A percentile compares a stretch with the other conserved stretches of the same genome.
These are phyloP conservation scores for Leucogyrophana mollusca DNA, from an alignment of 768 basidiomycete genomes.

Conservation along the genomic window DNA sequence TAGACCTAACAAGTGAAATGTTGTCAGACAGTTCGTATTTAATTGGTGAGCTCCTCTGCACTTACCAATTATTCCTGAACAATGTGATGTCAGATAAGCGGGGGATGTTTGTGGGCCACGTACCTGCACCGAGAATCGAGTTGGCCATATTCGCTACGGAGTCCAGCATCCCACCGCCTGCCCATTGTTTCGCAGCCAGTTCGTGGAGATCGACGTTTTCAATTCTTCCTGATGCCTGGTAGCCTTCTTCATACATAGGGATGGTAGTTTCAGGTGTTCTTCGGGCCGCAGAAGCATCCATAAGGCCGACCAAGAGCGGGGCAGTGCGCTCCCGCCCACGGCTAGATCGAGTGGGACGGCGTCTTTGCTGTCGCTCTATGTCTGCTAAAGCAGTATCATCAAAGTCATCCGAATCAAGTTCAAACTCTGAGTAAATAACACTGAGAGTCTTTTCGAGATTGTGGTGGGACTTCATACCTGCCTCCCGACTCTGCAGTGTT, in stretches of 20 bases:
- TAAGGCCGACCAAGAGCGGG: conserved; percentile 78
- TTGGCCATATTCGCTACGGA: conserved; percentile 95
- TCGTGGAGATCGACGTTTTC: conserved; percentile 66
- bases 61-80: conserved; percentile 71
- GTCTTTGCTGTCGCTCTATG: conserved; percentile 24
- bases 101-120: conserved; percentile 25
- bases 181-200: conserved; percentile 59
- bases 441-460: conserved; percentile 8
- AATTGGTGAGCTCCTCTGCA: conserved; percentile 2
- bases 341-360: conserved; percentile 26
- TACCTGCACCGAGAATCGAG: conserved; percentile 91
- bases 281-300: conserved; percentile 60
- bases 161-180: conserved; percentile 74
- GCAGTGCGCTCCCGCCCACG: conserved; percentile 53
- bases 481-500: conserved; percentile 73
- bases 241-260: conserved; percentile 40
- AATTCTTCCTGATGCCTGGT: conserved; percentile 30
- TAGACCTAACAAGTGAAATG: conserved; percentile 55
- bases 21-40: conserved; percentile 8
- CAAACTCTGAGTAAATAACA: conserved; percentile 56
- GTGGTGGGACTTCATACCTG: conserved; percentile 55
- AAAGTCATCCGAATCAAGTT: conserved; percentile 80
- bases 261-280: conserved; percentile 57
- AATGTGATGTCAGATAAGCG: conserved; percentile 13
- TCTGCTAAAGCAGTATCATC: conserved; percentile 47